These are phyloP conservation scores for Pleodorina starrii DNA, from an alignment of 139 green algal species.

Conservation along the genomic window DNA sequence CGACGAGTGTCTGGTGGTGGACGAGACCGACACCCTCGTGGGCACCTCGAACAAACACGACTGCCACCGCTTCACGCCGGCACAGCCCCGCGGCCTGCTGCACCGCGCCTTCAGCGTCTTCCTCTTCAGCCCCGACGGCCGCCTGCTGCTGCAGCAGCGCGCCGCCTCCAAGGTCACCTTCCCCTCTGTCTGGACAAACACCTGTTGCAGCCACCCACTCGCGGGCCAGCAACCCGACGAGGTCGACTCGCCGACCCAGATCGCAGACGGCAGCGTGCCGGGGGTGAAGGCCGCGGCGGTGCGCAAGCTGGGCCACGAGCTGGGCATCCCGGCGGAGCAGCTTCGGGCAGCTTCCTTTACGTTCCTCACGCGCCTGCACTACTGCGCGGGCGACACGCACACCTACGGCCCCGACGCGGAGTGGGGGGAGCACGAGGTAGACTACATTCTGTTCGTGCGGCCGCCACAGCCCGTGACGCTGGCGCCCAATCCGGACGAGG, in stretches of 20 bases:
- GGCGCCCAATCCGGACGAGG: slow-evolving; percentile 74
- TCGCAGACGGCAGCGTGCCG: slow-evolving; percentile 50
- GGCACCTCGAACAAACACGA: slow-evolving; percentile 88
- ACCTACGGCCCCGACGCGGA: slow-evolving; percentile 64
- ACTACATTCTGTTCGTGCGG: slow-evolving; percentile 92
- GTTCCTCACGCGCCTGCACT: slow-evolving; percentile 94
- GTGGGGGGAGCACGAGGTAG: slow-evolving; percentile 97
- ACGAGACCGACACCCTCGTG: slow-evolving; percentile 85
- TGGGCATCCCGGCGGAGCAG: slow-evolving; percentile 75
- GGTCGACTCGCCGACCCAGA: slow-evolving; percentile 66
- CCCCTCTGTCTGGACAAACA: slow-evolving; percentile 94
- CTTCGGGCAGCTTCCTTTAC: slow-evolving; percentile 41
- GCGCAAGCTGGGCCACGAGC: slow-evolving; percentile 93
- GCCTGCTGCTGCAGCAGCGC: slow-evolving; percentile 94
- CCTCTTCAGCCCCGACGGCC: slow-evolving; percentile 90
- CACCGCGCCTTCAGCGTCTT: slow-evolving; percentile 98
- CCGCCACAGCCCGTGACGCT: slow-evolving; percentile 61
- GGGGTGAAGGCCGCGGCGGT: slow-evolving; percentile 82
- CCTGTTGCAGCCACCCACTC: slow-evolving; percentile 96
- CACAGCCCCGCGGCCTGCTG: slow-evolving; percentile 76
- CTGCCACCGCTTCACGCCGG: slow-evolving; percentile 72
- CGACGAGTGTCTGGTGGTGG: slow-evolving; percentile 94
- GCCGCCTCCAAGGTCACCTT: slow-evolving; percentile 96
- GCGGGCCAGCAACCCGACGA: slow-evolving; percentile 83
- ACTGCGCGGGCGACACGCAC: slow-evolving; percentile 88